A percentile compares a stretch with the other conserved stretches of the same genome.
Conservation (phyloP, 257 asterid species). For the Plantago elongata region DNA sequence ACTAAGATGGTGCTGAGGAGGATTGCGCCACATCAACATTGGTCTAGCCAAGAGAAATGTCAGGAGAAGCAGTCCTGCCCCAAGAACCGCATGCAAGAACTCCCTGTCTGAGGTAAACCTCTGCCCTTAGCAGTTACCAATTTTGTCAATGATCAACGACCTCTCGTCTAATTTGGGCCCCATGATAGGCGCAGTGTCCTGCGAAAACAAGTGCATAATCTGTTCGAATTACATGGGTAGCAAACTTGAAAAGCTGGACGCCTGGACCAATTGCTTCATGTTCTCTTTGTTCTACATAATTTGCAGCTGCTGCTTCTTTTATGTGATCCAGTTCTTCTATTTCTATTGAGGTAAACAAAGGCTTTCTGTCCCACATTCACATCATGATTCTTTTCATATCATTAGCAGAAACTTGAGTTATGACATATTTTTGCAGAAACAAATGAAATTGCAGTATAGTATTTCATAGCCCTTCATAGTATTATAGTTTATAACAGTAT, state of each 20-base stretch:
- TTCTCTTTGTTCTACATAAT: conserved; percentile 37
- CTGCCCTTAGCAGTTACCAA: conserved; percentile 46
- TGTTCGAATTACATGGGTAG: conserved; percentile 40
- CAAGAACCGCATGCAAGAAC: conserved; percentile 54
- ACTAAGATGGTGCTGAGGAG: conserved; percentile 57
- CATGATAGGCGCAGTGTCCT: conserved; percentile 13
- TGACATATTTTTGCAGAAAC: neutral
- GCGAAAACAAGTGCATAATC: conserved; percentile 19
- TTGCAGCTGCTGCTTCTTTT: conserved; percentile 38
- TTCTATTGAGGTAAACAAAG: conserved; percentile 39
- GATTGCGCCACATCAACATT: conserved; percentile 84
- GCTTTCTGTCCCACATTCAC: conserved; percentile 43
- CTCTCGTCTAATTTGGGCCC: conserved; percentile 31
- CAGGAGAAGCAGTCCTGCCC: conserved; percentile 61
- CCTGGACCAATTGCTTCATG: conserved; percentile 30
- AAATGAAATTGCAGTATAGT: too few relatives aligned
- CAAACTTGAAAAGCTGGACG: conserved; percentile 35
- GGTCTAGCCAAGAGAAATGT: conserved; percentile 68
- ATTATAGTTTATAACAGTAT: too few relatives aligned
- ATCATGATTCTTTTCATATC: conserved; percentile 29
- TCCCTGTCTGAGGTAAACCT: conserved; percentile 53
- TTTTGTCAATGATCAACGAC: conserved; percentile 40
- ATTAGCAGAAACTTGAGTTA: neutral
- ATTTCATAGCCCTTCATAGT: too few relatives aligned
- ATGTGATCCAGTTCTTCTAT: conserved; percentile 51